Evolutionary conservation across 2,329 filamentous ascomycete genomes (phyloP).

Genomic region (Neospermospora avenae): DNA sequence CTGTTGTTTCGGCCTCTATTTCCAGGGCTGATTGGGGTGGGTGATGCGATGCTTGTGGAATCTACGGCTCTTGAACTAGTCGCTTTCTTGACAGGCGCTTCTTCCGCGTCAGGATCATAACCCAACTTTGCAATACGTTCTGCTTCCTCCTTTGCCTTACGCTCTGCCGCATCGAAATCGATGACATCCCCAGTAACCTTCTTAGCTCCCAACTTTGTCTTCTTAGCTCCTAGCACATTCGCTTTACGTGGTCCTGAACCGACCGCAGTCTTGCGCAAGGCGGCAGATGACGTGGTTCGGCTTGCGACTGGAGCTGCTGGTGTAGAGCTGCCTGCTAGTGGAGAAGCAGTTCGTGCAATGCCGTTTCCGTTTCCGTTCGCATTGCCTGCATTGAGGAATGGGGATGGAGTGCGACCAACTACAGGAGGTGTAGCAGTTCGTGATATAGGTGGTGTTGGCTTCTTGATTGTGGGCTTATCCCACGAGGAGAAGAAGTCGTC

Average conservation of each 20-base stretch:
- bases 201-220: conserved; percentile 86
- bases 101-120: conserved; percentile 89
- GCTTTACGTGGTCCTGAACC: conserved; percentile 69
- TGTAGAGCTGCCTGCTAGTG: conserved; percentile 58
- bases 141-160: conserved; percentile 94
- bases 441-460: conserved; percentile 88
- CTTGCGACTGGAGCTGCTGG: conserved; percentile 52
- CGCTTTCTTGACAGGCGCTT: conserved; percentile 41
- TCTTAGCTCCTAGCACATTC: conserved; percentile 84
- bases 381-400: conserved; percentile 71
- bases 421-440: conserved; percentile 83
- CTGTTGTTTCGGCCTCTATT: conserved; percentile 60
- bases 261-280: conserved; percentile 69
- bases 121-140: conserved; percentile 93
- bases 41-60: conserved; percentile 61
- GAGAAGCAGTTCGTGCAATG: conserved; percentile 75
- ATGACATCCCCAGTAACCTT: conserved; percentile 79
- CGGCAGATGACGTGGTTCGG: conserved; percentile 72
- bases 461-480: conserved; percentile 97
- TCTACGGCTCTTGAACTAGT: conserved; percentile 40
- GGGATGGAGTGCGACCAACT: conserved; percentile 78
- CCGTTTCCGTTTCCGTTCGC: conserved; percentile 68
- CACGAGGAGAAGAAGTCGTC: conserved; percentile 99
- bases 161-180: conserved; percentile 96
- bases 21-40: conserved; percentile 72